Percentiles rank a stretch among this genome's conserved stretches.
phyloP scores from a whole-genome alignment of 306 rosid genomes.

The Vigna unguiculata region DNA sequence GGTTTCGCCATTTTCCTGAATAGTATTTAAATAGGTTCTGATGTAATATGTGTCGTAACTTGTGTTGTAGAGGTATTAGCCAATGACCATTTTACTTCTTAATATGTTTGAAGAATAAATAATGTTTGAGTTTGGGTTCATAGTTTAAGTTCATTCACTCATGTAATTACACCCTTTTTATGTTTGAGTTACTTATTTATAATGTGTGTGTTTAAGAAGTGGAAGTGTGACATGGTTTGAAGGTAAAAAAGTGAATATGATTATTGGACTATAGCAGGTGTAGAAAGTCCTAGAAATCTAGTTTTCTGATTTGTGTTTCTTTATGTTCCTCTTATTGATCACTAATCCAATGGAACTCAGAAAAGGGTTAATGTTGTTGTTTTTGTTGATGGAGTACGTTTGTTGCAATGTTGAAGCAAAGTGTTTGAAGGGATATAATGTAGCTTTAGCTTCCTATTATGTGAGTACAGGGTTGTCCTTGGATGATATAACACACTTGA shows the following conservation, averaged over 20 bases:
- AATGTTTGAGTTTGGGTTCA: too few species aligned
- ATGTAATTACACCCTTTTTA: neutral
- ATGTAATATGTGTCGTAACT: too few species aligned
- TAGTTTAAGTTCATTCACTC: neutral
- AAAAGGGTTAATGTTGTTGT: conserved; percentile 22
- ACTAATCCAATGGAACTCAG: conserved; percentile 53
- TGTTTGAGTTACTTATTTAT: neutral
- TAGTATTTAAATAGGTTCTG: too few species aligned
- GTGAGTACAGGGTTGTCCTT: neutral
- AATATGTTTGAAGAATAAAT: too few species aligned
- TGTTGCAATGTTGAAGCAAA: conserved; percentile 52
- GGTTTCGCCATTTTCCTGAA: too few species aligned
- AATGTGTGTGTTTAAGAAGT: neutral
- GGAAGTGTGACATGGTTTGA: conserved; percentile 39
- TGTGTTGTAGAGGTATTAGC: too few species aligned
- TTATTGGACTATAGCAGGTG: neutral
- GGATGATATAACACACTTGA: neutral
- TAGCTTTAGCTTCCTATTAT: conserved; percentile 74
- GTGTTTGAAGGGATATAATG: conserved; percentile 58
- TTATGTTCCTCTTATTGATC: neutral
- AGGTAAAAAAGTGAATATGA: neutral
- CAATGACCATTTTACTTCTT: too few species aligned
- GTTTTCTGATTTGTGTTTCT: conserved; percentile 24
- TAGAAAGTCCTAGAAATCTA: neutral
- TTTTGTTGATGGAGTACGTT: conserved; percentile 42